Conservation (phyloP, 305 asterid species). For the Lippia alba region DNA sequence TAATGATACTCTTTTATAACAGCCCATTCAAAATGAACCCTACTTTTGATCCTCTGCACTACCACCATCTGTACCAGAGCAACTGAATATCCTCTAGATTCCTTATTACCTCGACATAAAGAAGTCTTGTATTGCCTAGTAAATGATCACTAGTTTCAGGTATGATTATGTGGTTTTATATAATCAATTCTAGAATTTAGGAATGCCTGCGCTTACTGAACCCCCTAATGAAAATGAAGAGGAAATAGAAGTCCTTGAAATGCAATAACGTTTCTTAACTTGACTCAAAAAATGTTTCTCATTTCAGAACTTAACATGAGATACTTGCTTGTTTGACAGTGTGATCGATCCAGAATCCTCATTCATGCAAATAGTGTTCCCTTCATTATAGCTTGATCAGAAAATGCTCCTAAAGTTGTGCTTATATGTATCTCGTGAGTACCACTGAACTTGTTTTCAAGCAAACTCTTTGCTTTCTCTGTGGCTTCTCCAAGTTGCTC, state of each 20-base stretch:
- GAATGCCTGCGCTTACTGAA: neutral
- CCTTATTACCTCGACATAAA: slow-evolving; percentile 5
- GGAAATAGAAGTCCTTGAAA: neutral
- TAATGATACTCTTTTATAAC: no score
- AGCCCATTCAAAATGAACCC: neutral
- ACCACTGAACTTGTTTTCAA: slow-evolving; percentile 43
- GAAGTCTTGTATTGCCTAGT: slow-evolving; percentile 6
- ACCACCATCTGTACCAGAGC: slow-evolving; percentile 1
- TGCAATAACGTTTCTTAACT: slow-evolving; percentile 8
- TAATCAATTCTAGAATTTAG: neutral
- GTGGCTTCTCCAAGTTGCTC: slow-evolving; percentile 42
- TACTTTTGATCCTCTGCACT: neutral
- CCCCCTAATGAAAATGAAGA: neutral
- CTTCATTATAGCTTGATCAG: slow-evolving; percentile 24
- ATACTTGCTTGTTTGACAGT: slow-evolving; percentile 39
- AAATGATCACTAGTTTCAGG: neutral
- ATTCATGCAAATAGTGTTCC: slow-evolving; percentile 25
- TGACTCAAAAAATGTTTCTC: slow-evolving; percentile 23
- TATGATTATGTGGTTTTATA: slow-evolving; percentile 7
- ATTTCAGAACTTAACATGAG: slow-evolving; percentile 28
- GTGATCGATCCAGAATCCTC: slow-evolving; percentile 14
- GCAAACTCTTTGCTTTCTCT: slow-evolving; percentile 41
- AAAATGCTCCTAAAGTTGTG: slow-evolving; percentile 33
- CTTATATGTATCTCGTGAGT: slow-evolving; percentile 38
- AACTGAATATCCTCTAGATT: neutral